Evolutionary conservation across 1,139 yeast genomes (phyloP).

Genomic region (Meyerozyma smithsonii): DNA sequence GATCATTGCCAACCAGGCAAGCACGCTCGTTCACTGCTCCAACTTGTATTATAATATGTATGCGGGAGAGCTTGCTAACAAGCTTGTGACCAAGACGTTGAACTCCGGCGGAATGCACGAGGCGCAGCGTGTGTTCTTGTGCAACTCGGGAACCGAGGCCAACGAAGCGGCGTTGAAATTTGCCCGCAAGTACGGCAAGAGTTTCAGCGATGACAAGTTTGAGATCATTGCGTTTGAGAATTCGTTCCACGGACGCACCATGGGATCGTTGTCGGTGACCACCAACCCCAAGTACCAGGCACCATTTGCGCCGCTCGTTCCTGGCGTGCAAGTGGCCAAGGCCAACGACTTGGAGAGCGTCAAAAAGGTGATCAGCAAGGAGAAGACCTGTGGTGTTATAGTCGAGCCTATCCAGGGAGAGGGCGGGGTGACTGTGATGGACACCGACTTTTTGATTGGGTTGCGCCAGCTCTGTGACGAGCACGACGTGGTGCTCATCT

Average conservation of each 20-base stretch:
- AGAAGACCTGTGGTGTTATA: slow-evolving; percentile 85
- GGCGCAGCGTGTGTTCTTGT: slow-evolving; percentile 80
- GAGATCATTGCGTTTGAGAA: slow-evolving; percentile 83
- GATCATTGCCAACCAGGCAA: slow-evolving; percentile 67
- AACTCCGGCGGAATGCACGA: slow-evolving; percentile 71
- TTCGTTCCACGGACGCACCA: slow-evolving; percentile 91
- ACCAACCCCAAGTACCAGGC: slow-evolving; percentile 88
- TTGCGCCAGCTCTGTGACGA: slow-evolving; percentile 66
- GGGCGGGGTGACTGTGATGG: slow-evolving; percentile 81
- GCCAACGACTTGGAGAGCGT: slow-evolving; percentile 59
- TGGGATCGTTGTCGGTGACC: slow-evolving; percentile 91
- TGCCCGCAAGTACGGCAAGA: slow-evolving; percentile 81
- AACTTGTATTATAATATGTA: slow-evolving; percentile 82
- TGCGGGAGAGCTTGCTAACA: slow-evolving; percentile 74
- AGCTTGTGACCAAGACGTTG: slow-evolving; percentile 64
- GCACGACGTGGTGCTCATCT: slow-evolving; percentile 72
- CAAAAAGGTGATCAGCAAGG: slow-evolving; percentile 49
- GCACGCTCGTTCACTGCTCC: slow-evolving; percentile 73
- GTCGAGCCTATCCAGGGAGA: slow-evolving; percentile 98
- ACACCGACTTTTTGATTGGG: slow-evolving; percentile 57
- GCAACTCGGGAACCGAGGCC: slow-evolving; percentile 96
- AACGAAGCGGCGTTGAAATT: slow-evolving; percentile 96
- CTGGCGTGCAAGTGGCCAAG: slow-evolving; percentile 69
- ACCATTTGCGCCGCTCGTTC: slow-evolving; percentile 86
- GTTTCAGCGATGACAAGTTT: slow-evolving; percentile 48